These are phyloP conservation scores for Candida sp. DNA, from an alignment of 1,139 yeast genomes.

Conservation along the genomic window DNA sequence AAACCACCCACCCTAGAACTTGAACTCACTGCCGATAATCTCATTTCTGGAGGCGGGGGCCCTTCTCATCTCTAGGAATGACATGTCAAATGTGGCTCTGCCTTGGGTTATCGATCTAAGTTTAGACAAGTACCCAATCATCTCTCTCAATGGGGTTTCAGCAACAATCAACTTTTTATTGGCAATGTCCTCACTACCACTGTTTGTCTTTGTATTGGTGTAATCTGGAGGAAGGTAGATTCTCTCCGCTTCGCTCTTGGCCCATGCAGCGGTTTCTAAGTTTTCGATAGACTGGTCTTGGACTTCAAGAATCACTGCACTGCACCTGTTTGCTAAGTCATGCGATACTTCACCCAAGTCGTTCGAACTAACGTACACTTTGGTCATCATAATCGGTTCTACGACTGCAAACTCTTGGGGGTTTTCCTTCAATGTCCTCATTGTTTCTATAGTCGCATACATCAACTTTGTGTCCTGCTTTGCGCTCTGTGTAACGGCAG, in stretches of 20 bases:
- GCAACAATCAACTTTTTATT: slow-evolving; percentile 68
- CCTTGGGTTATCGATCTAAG: slow-evolving; percentile 90
- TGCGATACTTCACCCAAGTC: slow-evolving; percentile 86
- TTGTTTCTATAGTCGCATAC: slow-evolving; percentile 34
- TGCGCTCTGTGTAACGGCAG: slow-evolving; percentile 57
- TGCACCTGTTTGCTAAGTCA: slow-evolving; percentile 69
- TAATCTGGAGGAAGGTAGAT: slow-evolving; percentile 65
- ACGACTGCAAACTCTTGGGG: slow-evolving; percentile 54
- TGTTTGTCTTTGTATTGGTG: slow-evolving; percentile 28
- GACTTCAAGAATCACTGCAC: slow-evolving; percentile 69
- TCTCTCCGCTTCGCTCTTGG: slow-evolving; percentile 53
- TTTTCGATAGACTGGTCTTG: slow-evolving; percentile 59
- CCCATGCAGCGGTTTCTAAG: slow-evolving; percentile 42
- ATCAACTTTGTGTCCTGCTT: slow-evolving; percentile 27
- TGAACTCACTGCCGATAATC: slow-evolving; percentile 12
- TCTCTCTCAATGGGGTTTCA: slow-evolving; percentile 82
- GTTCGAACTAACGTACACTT: slow-evolving; percentile 69
- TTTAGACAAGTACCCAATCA: slow-evolving; percentile 86
- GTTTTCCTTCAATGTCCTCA: slow-evolving; percentile 32
- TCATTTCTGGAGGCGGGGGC: slow-evolving; percentile 52
- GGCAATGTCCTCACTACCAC: slow-evolving; percentile 19
- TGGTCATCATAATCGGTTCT: slow-evolving; percentile 88
- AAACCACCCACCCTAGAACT: background rate
- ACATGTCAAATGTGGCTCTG: slow-evolving; percentile 83
- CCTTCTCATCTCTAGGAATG: slow-evolving; percentile 72